Evolutionary conservation across 2,329 filamentous ascomycete species (phyloP).

Genomic region (Emmonsiellopsis sp.): DNA sequence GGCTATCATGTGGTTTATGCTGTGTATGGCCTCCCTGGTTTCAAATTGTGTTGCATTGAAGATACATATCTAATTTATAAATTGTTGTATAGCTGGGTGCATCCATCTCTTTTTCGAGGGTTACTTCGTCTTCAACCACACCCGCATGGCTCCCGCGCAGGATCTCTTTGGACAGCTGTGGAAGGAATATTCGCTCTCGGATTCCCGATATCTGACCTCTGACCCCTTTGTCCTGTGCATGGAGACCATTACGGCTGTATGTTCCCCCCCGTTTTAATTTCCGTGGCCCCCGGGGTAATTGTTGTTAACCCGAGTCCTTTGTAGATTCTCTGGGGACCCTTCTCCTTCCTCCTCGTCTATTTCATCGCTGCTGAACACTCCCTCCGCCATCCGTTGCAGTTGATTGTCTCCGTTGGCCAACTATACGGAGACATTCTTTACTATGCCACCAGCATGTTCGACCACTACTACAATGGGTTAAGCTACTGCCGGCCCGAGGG

Average conservation of each 20-base stretch:
- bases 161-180: constrained; percentile 75
- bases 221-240: constrained; percentile 82
- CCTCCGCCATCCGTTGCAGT: constrained; percentile 50
- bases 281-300: neutral
- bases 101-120: constrained; percentile 79
- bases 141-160: constrained; percentile 56
- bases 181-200: constrained; percentile 85
- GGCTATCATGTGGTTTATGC: constrained; percentile 64
- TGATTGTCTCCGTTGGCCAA: constrained; percentile 54
- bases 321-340: constrained; percentile 52
- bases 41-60: neutral
- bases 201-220: constrained; percentile 75
- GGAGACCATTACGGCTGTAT: constrained; percentile 70
- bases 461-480: constrained; percentile 46
- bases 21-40: constrained; percentile 46
- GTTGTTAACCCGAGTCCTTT: neutral
- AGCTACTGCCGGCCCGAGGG: constrained; percentile 53
- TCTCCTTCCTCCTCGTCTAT: constrained; percentile 49
- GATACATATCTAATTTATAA: neutral
- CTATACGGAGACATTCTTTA: constrained; percentile 57
- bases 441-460: constrained; percentile 55
- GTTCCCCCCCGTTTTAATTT: constrained; percentile 21
- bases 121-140: constrained; percentile 68
- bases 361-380: constrained; percentile 47
- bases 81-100: constrained; percentile 27